Conservation (phyloP, 208 protist species). For the Leishmania tropica region DNA sequence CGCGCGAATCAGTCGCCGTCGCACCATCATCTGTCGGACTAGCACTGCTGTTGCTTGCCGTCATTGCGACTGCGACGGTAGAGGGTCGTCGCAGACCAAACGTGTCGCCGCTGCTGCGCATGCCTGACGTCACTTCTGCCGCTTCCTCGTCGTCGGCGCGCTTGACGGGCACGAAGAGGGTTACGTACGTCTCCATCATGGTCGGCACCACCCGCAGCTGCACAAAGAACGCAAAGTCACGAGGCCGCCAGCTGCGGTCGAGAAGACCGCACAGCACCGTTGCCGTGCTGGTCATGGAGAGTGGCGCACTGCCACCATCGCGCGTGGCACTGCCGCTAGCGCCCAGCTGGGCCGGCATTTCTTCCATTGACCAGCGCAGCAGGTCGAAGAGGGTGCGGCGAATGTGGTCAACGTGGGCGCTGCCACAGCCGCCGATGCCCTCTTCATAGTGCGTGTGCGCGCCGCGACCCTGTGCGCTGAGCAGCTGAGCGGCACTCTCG, state of each 20-base stretch:
- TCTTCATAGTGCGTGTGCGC: conserved; percentile 35
- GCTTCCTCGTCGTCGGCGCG: background rate
- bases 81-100: background rate
- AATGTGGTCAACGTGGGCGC: conserved; percentile 11
- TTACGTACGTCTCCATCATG: conserved; percentile 56
- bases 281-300: conserved; percentile 22
- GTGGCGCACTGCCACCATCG: background rate
- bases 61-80: background rate
- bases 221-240: conserved; percentile 64
- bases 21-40: background rate
- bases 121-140: background rate
- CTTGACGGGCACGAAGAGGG: conserved; percentile 43
- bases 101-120: background rate
- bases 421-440: conserved; percentile 24
- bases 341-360: background rate
- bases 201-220: conserved; percentile 42
- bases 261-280: conserved; percentile 64
- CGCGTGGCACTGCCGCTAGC: background rate
- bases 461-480: conserved; percentile 33
- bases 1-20: background rate
- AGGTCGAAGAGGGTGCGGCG: conserved; percentile 23
- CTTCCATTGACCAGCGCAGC: conserved; percentile 19
- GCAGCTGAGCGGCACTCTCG: conserved; percentile 38
- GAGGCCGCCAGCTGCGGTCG: conserved; percentile 57
- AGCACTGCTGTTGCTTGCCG: background rate